Conservation (phyloP, 2,329 filamentous ascomycete species). For the Anisogramma anomala region DNA sequence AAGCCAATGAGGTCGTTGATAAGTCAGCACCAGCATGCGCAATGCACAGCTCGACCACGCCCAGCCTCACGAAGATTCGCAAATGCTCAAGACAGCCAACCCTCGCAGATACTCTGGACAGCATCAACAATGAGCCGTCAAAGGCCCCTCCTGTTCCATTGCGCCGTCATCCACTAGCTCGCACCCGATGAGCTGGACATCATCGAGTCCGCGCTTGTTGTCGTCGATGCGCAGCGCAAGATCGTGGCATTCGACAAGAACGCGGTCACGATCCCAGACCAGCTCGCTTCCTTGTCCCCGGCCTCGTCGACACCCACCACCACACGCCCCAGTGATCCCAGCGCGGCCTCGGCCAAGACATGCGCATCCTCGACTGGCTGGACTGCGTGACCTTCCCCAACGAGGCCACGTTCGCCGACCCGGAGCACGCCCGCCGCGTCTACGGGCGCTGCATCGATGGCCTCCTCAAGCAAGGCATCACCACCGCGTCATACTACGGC, state of each 20-base stretch:
- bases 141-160: slow-evolving; percentile 4
- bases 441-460: slow-evolving; percentile 44
- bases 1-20: too few species aligned
- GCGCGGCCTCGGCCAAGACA: slow-evolving; percentile 36
- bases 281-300: slow-evolving; percentile 41
- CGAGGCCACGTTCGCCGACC: slow-evolving; percentile 48
- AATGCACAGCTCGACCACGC: too few species aligned
- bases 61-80: too few species aligned
- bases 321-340: slow-evolving; percentile 50
- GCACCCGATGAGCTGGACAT: slow-evolving; percentile 7
- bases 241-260: slow-evolving; percentile 19
- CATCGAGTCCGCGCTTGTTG: slow-evolving; percentile 10
- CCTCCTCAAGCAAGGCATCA: slow-evolving; percentile 50
- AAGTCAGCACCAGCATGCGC: too few species aligned
- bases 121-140: background rate
- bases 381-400: slow-evolving; percentile 52
- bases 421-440: slow-evolving; percentile 37
- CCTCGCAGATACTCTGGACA: background rate
- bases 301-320: slow-evolving; percentile 56
- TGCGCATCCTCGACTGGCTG: slow-evolving; percentile 52
- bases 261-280: slow-evolving; percentile 4
- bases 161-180: slow-evolving; percentile 10
- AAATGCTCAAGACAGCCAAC: too few species aligned
- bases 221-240: slow-evolving; percentile 18
- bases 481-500: slow-evolving; percentile 50